Evolutionary conservation across 116 monocot genomes (phyloP).

Genomic region (Papilionanthe hybrid): DNA sequence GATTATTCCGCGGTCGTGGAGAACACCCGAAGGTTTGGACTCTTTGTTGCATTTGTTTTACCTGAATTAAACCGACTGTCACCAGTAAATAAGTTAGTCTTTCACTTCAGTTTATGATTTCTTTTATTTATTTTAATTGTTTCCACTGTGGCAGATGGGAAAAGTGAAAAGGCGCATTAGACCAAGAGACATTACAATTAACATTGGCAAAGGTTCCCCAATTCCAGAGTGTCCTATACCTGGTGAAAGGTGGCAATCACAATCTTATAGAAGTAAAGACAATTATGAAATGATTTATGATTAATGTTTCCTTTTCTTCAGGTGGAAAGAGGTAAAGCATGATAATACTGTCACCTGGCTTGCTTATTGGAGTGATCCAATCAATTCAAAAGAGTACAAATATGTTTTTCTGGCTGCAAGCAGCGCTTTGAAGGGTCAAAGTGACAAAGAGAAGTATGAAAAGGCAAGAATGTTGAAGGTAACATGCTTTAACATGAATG

Average conservation of each 20-base stretch:
- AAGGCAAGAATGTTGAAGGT: conserved; percentile 94
- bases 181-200: conserved; percentile 93
- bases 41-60: conserved; percentile 6
- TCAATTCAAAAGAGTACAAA: conserved; percentile 87
- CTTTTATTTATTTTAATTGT: not conserved
- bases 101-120: not conserved
- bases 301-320: conserved; percentile 21
- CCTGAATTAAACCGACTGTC: not conserved
- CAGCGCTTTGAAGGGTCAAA: conserved; percentile 92
- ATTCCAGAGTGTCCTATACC: conserved; percentile 93
- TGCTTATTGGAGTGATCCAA: conserved; percentile 98
- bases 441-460: conserved; percentile 98
- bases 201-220: conserved; percentile 78
- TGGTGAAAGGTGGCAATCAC: conserved; percentile 65
- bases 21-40: conserved; percentile 92
- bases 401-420: conserved; percentile 99
- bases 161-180: conserved; percentile 84
- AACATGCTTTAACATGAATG: conserved; percentile 4
- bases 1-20: conserved; percentile 96
- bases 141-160: conserved; percentile 63
- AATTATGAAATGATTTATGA: not conserved
- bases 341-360: conserved; percentile 98
- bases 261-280: not conserved
- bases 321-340: conserved; percentile 96
- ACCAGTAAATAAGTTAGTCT: not conserved